A percentile compares a stretch with the other conserved stretches of the same genome.
Evolutionary conservation across 306 rosid species (phyloP).

Genomic region (Cucumis hystrix): DNA sequence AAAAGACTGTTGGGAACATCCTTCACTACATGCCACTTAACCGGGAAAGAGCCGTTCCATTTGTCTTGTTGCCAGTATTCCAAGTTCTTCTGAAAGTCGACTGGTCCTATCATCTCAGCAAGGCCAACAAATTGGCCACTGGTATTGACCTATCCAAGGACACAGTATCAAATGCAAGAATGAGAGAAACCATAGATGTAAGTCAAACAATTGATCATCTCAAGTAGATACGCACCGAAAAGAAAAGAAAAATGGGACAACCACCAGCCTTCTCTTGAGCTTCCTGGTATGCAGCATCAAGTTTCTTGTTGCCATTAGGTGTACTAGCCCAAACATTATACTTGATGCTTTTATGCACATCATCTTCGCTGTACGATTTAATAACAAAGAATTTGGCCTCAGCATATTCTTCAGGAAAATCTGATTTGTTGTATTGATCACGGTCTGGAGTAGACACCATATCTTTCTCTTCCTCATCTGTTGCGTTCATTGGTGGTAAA

Average conservation of each 20-base stretch:
- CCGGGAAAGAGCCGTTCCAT: constrained; percentile 96
- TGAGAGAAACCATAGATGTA: background rate
- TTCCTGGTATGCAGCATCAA: constrained; percentile 85
- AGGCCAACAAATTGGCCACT: constrained; percentile 97
- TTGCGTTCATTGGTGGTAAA: constrained; percentile 28
- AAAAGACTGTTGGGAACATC: constrained; percentile 89
- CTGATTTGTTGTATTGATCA: constrained; percentile 54
- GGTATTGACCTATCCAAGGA: constrained; percentile 57
- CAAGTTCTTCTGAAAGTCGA: constrained; percentile 72
- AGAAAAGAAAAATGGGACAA: constrained; percentile 67
- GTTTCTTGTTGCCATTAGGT: constrained; percentile 94
- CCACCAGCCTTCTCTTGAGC: constrained; percentile 73
- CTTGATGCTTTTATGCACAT: constrained; percentile 91
- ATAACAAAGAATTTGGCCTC: constrained; percentile 76
- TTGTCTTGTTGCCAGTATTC: constrained; percentile 99
- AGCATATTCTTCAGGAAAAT: constrained; percentile 49
- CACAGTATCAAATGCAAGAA: background rate
- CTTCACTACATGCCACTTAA: constrained; percentile 90
- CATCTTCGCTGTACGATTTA: constrained; percentile 94
- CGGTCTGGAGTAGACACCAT: constrained; percentile 38
- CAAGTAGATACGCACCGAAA: constrained; percentile 42
- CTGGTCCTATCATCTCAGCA: constrained; percentile 92
- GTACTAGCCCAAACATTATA: constrained; percentile 98
- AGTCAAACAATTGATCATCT: background rate
- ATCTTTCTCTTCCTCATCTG: constrained; percentile 52